Evolutionary conservation across 805 yeast genomes (phyloP).

Genomic region (Candida ulmi): DNA sequence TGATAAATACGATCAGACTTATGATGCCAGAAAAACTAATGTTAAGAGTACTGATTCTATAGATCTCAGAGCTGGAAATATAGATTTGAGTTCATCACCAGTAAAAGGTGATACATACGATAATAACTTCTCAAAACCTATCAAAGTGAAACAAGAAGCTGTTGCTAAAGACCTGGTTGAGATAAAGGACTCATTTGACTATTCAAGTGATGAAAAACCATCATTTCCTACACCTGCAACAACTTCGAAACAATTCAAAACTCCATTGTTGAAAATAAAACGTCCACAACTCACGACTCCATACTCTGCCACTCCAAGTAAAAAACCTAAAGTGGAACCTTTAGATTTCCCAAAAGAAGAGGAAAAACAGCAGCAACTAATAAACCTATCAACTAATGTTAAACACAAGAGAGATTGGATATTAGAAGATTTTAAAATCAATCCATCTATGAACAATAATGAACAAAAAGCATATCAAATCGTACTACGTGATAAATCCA

Average conservation of each 20-base stretch:
- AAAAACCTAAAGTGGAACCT: not conserved
- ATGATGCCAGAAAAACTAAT: slow-evolving; percentile 5
- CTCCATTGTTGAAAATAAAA: slow-evolving; percentile 7
- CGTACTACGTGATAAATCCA: slow-evolving; percentile 26
- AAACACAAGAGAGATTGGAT: slow-evolving; percentile 28
- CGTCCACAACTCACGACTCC: slow-evolving; percentile 10
- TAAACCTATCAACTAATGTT: slow-evolving; percentile 15
- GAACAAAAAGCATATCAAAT: slow-evolving; percentile 27
- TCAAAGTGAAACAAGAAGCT: slow-evolving; percentile 6
- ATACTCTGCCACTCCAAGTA: slow-evolving; percentile 11
- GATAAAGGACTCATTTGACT: slow-evolving; percentile 11
- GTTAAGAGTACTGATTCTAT: slow-evolving; percentile 7
- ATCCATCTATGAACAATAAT: slow-evolving; percentile 26
- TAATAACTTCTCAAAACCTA: not conserved
- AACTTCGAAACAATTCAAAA: slow-evolving; percentile 5
- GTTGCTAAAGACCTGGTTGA: slow-evolving; percentile 1
- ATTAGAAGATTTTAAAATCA: slow-evolving; percentile 32
- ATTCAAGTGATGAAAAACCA: slow-evolving; percentile 4
- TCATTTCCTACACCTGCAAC: slow-evolving; percentile 12
- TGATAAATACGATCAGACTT: slow-evolving; percentile 3
- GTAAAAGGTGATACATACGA: not conserved
- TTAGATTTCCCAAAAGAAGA: too few relatives aligned
- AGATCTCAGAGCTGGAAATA: slow-evolving; percentile 9
- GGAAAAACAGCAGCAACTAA: not conserved
- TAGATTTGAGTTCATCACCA: slow-evolving; percentile 8